These are phyloP conservation scores for Candida boidinii DNA, from an alignment of 805 yeast species.

Conservation along the genomic window DNA sequence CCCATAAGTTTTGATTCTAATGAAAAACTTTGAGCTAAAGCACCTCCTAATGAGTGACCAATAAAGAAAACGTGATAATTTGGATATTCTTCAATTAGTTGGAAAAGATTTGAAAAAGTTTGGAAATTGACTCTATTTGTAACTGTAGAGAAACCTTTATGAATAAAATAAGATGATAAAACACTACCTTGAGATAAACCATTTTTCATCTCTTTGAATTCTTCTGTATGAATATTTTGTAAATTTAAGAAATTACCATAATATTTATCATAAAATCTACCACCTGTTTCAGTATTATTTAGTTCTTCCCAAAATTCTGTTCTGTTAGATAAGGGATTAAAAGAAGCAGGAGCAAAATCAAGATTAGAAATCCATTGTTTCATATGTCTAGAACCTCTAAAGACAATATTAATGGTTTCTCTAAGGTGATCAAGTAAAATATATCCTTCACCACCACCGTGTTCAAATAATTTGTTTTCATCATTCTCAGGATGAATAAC, in stretches of 20 bases:
- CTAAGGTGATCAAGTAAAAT: conserved; percentile 10
- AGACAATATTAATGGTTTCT: conserved; percentile 7
- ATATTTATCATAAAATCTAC: too few relatives aligned
- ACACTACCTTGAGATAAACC: conserved; percentile 1
- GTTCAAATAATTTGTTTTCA: conserved; percentile 3
- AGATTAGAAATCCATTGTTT: conserved; percentile 14
- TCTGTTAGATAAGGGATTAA: conserved; percentile 3
- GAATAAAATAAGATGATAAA: conserved; percentile 6
- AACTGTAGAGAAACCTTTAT: conserved; percentile 11
- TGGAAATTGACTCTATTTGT: conserved; percentile 5
- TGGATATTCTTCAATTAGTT: conserved; percentile 15
- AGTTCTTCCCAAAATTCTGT: conserved; percentile 6
- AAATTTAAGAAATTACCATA: too few relatives aligned
- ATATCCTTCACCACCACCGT: conserved; percentile 16
- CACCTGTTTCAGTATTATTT: too few relatives aligned
- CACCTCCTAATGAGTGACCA: conserved; percentile 53
- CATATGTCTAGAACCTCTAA: conserved; percentile 11
- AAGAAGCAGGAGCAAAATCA: conserved; percentile 7
- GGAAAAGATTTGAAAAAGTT: conserved; percentile 6
- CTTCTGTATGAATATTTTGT: not conserved
- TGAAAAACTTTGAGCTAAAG: conserved; percentile 52
- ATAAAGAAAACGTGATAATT: conserved; percentile 27
- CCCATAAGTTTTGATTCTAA: conserved; percentile 55
- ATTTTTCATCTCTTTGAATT: conserved; percentile 2
- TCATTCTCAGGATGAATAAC: conserved; percentile 5